Base-by-base conservation (phyloP, 306 rosid genomes). In the Styphnolobium japonicum region DNA sequence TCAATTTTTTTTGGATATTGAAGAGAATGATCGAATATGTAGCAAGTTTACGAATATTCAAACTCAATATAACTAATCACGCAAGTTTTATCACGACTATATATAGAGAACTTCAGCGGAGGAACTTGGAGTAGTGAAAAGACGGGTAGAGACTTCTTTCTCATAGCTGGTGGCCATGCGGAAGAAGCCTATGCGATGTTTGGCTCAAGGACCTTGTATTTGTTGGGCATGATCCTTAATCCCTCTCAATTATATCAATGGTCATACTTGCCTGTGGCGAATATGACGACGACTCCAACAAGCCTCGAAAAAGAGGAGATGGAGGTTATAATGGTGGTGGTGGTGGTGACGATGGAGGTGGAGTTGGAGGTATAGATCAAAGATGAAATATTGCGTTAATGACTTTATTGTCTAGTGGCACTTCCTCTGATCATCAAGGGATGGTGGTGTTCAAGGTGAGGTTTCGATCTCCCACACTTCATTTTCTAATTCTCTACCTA, bases 251-350 rank as follows among this genome's bases (percentile, higher is more conserved):
- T 22, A 49, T 64, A 52, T 49, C 81, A 7, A 33, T 76, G 53
- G 53, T 46, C 29, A 36, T 76, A 21, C 12, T 76, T 76, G 23
- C 64, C 7, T 76, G 81, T 14, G 73, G 53, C 8, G 65, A 73
- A 14, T 4, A 48, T 29, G 25, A 36, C 2, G 25, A 36, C 2
- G 7, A 5, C 53, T 5, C 52, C 40, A 10, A 21, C 27, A 37
- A 2, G 22, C 7, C 40, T 55, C 4, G 40, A 10, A n/a, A n/a
- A n/a, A 23, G 62, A 48, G 40, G 46, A 16, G 5, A 40, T 11
- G 42, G 18, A 7, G 62, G 46, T 1, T 31, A 12, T 10, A 43
- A 12, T 0, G 8, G 78, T 2, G 68, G 56, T 10, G 48, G 22
- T 1, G 21, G 27, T 4, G 40, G 34, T 15, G 36, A 11, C 0